A percentile compares a stretch with the other conserved stretches of the same genome.
phyloP scores from a whole-genome alignment of 257 asterid genomes.

The Scutellaria minor region DNA sequence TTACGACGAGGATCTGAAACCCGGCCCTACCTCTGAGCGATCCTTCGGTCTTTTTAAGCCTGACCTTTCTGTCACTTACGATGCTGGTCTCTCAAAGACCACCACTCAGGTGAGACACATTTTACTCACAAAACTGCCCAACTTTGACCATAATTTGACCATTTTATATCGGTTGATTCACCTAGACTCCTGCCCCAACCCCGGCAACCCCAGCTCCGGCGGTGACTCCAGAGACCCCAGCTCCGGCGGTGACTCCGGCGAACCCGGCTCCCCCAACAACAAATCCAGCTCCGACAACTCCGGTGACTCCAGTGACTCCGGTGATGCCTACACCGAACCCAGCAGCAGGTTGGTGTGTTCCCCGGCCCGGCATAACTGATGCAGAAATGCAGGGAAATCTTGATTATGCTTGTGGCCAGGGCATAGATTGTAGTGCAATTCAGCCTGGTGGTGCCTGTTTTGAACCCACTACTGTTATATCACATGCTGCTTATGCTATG shows the following conservation, averaged over 20 bases:
- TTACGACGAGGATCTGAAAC: slow-evolving; percentile 90
- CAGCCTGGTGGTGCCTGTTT: slow-evolving; percentile 80
- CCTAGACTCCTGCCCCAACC: slow-evolving; percentile 58
- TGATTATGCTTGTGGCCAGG: slow-evolving; percentile 71
- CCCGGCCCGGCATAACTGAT: slow-evolving; percentile 54
- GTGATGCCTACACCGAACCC: slow-evolving; percentile 53
- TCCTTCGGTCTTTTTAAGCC: slow-evolving; percentile 82
- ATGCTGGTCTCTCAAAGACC: slow-evolving; percentile 67
- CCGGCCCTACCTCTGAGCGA: slow-evolving; percentile 85
- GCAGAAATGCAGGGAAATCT: slow-evolving; percentile 72
- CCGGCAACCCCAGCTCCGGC: slow-evolving; percentile 43
- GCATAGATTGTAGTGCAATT: slow-evolving; percentile 74
- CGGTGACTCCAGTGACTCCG: slow-evolving; percentile 39
- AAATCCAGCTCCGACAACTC: slow-evolving; percentile 40
- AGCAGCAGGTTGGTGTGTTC: slow-evolving; percentile 72
- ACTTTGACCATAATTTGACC: too few relatives aligned
- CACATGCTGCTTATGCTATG: slow-evolving; percentile 87
- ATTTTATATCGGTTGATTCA: slow-evolving; percentile 28
- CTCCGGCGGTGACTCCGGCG: slow-evolving; percentile 4
- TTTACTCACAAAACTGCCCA: background rate
- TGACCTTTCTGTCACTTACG: slow-evolving; percentile 67
- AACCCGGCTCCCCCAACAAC: slow-evolving; percentile 37
- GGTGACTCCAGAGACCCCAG: slow-evolving; percentile 35
- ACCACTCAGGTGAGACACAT: slow-evolving; percentile 51
- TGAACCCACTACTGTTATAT: slow-evolving; percentile 60